A percentile compares a stretch with the other conserved stretches of the same genome.
Conservation (phyloP, 2,329 filamentous ascomycete species). For the Xylaria sp. region DNA sequence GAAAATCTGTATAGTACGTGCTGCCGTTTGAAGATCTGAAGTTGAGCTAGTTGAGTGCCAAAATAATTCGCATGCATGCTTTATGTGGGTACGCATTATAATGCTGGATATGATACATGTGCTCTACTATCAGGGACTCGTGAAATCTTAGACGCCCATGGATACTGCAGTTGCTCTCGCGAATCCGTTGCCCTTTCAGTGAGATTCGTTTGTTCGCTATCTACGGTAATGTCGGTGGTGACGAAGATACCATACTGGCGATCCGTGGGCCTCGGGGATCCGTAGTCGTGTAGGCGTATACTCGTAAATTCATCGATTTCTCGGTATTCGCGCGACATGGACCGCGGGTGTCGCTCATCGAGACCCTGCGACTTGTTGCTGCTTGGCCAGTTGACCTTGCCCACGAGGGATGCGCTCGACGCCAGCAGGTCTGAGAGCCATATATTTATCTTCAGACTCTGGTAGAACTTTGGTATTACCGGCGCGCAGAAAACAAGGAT, state of each 20-base stretch:
- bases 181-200: neutral
- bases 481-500: slow-evolving; percentile 23
- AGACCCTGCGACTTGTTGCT: neutral
- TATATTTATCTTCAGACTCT: neutral
- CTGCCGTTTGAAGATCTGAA: neutral
- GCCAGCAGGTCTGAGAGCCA: neutral
- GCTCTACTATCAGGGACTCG: neutral
- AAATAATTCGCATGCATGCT: neutral
- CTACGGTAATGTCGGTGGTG: slow-evolving; percentile 15
- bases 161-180: neutral
- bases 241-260: slow-evolving; percentile 20
- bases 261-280: slow-evolving; percentile 18
- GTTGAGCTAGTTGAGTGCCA: neutral
- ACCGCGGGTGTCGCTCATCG: neutral
- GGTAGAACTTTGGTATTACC: slow-evolving; percentile 5
- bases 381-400: neutral
- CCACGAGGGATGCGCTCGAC: neutral
- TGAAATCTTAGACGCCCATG: neutral
- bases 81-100: neutral
- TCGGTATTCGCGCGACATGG: neutral
- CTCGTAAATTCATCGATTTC: slow-evolving; percentile 5
- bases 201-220: neutral
- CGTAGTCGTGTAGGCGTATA: neutral
- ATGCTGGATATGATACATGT: neutral
- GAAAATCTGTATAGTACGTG: neutral